Conservation (phyloP, 2,329 filamentous ascomycete genomes). For the Colletotrichum shisoi region DNA sequence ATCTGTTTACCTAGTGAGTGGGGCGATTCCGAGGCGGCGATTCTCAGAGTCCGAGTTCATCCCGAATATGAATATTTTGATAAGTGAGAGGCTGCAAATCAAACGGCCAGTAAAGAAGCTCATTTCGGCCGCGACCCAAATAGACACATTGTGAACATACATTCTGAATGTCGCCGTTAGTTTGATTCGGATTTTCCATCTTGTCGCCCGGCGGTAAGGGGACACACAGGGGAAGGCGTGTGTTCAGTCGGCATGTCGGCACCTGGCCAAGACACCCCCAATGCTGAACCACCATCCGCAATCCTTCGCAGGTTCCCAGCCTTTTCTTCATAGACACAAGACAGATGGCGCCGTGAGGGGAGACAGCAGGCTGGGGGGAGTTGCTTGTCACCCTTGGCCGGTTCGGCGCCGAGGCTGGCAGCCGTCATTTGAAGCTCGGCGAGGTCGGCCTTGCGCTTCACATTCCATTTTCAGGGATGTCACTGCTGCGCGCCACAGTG, state of each 20-base stretch:
- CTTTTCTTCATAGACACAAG: constrained; percentile 8
- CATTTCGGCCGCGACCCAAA: not conserved
- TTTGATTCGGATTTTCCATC: constrained; percentile 19
- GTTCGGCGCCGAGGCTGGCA: constrained; percentile 30
- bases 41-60: not conserved
- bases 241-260: constrained; percentile 27
- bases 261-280: constrained; percentile 25
- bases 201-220: constrained; percentile 15
- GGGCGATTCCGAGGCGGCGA: no score
- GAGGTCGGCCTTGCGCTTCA: not conserved
- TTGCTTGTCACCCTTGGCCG: constrained; percentile 19
- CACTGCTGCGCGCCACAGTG: not conserved
- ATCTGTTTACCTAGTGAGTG: no score
- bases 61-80: not conserved
- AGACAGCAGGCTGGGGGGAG: not conserved
- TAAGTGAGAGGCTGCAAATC: not conserved
- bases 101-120: not conserved
- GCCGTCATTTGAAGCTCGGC: constrained; percentile 1
- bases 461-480: not conserved
- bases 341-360: constrained; percentile 11
- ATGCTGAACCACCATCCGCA: constrained; percentile 14
- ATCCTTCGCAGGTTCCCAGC: constrained; percentile 16
- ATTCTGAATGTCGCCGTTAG: constrained; percentile 10
- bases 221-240: constrained; percentile 1
- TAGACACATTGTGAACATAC: not conserved